These are phyloP conservation scores for Aspergillus baeticus DNA, from an alignment of 495 filamentous ascomycete species.

Conservation along the genomic window DNA sequence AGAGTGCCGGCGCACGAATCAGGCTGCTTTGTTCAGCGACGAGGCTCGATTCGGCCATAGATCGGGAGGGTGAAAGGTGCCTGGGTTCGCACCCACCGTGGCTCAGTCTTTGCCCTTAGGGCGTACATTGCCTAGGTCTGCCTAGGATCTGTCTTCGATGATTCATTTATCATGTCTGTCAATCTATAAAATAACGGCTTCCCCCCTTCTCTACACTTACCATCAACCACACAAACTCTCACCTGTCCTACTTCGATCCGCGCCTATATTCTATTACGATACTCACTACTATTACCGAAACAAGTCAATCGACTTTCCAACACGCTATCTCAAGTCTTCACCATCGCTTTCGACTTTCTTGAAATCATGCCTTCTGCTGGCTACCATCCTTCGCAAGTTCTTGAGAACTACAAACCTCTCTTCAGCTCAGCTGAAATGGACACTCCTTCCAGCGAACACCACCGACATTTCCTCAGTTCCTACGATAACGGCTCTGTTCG, in stretches of 20 bases:
- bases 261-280: not conserved
- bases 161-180: not conserved
- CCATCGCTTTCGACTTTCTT: not conserved
- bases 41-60: not conserved
- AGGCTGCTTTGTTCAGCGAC: not conserved
- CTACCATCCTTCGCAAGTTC: not conserved
- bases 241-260: not conserved
- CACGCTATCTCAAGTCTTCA: not conserved
- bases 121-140: not conserved
- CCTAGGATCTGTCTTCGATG: not conserved
- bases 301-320: not conserved
- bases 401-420: not conserved
- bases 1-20: not conserved
- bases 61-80: not conserved
- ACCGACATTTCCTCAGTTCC: not conserved
- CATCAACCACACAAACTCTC: not conserved
- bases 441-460: not conserved
- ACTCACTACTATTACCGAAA: not conserved
- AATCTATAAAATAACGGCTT: not conserved
- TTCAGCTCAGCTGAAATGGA: not conserved
- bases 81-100: not conserved
- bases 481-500: not conserved
- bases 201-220: not conserved
- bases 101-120: conserved; percentile 1
- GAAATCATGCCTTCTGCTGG: not conserved